These are phyloP conservation scores for Akanthomyces dipterigenus DNA, from an alignment of 2,329 filamentous ascomycete species.

Conservation along the genomic window DNA sequence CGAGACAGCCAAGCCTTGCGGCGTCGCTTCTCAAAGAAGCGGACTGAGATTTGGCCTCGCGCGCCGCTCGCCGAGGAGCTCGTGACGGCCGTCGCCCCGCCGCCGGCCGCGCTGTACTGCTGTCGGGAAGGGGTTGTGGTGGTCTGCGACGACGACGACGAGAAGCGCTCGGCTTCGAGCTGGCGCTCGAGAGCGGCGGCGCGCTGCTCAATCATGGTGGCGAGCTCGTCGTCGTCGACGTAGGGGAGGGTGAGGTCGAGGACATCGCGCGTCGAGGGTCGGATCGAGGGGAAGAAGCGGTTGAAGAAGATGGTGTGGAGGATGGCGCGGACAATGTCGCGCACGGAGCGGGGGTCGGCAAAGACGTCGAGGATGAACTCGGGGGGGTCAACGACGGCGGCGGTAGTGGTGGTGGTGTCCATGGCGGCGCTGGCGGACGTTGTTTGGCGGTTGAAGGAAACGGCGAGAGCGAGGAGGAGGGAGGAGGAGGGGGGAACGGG, in stretches of 20 bases:
- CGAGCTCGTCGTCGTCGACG: constrained; percentile 83
- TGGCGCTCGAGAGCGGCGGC: constrained; percentile 73
- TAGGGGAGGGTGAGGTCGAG: constrained; percentile 85
- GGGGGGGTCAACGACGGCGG: constrained; percentile 44
- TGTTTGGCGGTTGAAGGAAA: too few relatives aligned
- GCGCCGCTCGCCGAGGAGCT: constrained; percentile 33
- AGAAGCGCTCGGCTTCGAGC: constrained; percentile 54
- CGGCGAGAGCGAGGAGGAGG: not conserved
- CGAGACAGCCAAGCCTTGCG: constrained; percentile 73
- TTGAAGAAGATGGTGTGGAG: constrained; percentile 99
- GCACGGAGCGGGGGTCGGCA: constrained; percentile 80
- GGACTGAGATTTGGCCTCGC: constrained; percentile 74
- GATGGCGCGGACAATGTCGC: constrained; percentile 89
- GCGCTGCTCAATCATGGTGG: constrained; percentile 87
- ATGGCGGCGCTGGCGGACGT: constrained; percentile 22
- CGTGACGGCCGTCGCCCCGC: constrained; percentile 15
- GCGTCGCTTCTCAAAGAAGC: constrained; percentile 91
- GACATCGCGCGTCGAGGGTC: constrained; percentile 77
- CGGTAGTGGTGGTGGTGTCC: constrained; percentile 27
- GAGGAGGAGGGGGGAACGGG: not conserved
- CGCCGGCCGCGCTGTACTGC: not conserved
- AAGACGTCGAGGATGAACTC: constrained; percentile 94
- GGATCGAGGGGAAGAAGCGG: constrained; percentile 85
- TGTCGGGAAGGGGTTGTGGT: not conserved
- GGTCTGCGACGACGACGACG: constrained; percentile 16